Base-by-base conservation (phyloP, 1,284 basidiomycete genomes). In the Marasmius sp. region DNA sequence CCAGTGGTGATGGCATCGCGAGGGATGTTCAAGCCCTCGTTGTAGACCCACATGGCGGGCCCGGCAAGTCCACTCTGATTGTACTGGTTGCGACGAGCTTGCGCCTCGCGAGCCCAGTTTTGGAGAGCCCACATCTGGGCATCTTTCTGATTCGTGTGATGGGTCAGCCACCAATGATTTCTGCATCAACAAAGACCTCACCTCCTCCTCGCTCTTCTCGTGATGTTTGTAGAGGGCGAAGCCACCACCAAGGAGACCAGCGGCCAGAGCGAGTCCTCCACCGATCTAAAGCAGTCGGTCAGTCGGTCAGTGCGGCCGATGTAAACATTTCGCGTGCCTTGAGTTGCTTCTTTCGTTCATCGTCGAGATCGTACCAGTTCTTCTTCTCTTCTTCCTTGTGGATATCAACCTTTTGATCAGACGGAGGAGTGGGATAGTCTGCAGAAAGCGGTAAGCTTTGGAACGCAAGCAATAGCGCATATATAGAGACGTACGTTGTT, bases 41-140 rank as follows among this genome's bases (percentile, higher is more conserved):
- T 81, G 54, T 87, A 78, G 47, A 89, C 69, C 89, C 89, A 92
- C 34, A 83, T 83, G 12, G 79, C 77, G 2, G 87, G 85, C 0
- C 70, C 77, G 0, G 70, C 70, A 12, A 77, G 77, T 1, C 88
- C 87, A 14, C 77, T 67, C 33, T 77, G 74, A 73, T 79, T 71
- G 76, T 79, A 89, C 11, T 77, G 73, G 4, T 77, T 72, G 11
- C 85, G 84, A 65, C 85, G 85, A 20, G 55, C 61, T 65, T 82
- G 77, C 6, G 88, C 85, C 0, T 86, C 86, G 11, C 75, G 66
- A n/a, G 85, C 58, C 89, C 89, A 92, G 52, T 77, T 79, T 63
- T 77, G 74, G 8, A 77, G 66, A 48, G 77, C 79, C 85, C 85
- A 89, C 12, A 72, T 70, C 4, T 79, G 75, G 1, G 81, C 80